These are phyloP conservation scores for Lasiosphaeria miniovina DNA, from an alignment of 495 filamentous ascomycete species.

Conservation along the genomic window DNA sequence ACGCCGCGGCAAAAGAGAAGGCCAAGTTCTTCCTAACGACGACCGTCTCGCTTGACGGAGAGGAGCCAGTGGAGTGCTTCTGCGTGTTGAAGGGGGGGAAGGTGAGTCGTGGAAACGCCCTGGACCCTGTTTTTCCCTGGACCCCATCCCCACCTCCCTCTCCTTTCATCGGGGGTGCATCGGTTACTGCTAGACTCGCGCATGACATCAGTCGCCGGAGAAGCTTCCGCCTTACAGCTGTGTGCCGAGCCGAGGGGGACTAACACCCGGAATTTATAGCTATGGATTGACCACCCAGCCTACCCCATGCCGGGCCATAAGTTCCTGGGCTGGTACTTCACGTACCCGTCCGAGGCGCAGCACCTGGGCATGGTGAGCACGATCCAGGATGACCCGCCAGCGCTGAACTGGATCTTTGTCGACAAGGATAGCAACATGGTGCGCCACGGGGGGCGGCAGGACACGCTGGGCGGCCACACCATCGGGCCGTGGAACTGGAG, in stretches of 20 bases:
- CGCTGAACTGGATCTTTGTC: slow-evolving; percentile 64
- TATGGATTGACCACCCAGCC: slow-evolving; percentile 46
- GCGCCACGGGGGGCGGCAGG: slow-evolving; percentile 50
- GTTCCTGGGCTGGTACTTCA: slow-evolving; percentile 60
- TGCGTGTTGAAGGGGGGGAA: slow-evolving; percentile 44
- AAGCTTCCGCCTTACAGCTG: background rate
- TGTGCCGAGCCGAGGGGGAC: background rate
- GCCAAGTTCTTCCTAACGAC: slow-evolving; percentile 48
- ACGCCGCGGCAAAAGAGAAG: slow-evolving; percentile 49
- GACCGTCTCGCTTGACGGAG: slow-evolving; percentile 41
- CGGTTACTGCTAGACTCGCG: background rate
- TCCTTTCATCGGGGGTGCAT: background rate
- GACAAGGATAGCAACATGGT: slow-evolving; percentile 55
- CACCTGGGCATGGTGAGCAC: slow-evolving; percentile 57
- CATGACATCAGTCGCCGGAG: slow-evolving; percentile 16
- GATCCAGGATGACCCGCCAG: slow-evolving; percentile 56
- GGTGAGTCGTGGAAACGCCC: slow-evolving; percentile 27
- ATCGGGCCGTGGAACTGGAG: slow-evolving; percentile 58
- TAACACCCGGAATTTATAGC: slow-evolving; percentile 24
- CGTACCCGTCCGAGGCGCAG: slow-evolving; percentile 53
- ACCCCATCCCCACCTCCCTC: background rate
- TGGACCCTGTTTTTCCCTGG: background rate
- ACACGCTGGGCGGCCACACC: slow-evolving; percentile 43
- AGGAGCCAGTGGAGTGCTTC: slow-evolving; percentile 34
- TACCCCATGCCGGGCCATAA: slow-evolving; percentile 47